These are phyloP conservation scores for Tanacetum coccineum DNA, from an alignment of 129 eudicot species.

Conservation along the genomic window DNA sequence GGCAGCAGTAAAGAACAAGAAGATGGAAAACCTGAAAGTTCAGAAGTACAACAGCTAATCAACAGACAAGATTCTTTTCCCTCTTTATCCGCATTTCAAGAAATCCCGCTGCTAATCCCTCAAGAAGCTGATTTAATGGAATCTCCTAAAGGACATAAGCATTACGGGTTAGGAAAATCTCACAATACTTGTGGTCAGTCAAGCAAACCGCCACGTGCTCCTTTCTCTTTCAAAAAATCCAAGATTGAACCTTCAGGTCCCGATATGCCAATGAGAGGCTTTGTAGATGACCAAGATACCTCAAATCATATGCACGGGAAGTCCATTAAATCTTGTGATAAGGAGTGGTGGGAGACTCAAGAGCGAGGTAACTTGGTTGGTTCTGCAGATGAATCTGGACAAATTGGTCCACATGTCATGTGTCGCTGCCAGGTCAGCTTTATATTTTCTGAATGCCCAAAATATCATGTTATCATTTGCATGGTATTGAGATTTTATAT, in stretches of 20 bases:
- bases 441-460: constrained; percentile 11
- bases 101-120: constrained; percentile 84
- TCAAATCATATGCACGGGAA: constrained; percentile 27
- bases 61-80: constrained; percentile 65
- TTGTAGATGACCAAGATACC: constrained; percentile 65
- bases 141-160: constrained; percentile 34
- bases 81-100: constrained; percentile 69
- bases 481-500: neutral
- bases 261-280: constrained; percentile 86
- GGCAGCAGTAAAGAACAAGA: constrained; percentile 46
- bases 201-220: constrained; percentile 45
- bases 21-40: constrained; percentile 28
- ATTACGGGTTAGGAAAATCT: constrained; percentile 31
- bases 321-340: constrained; percentile 42
- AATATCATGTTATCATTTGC: constrained; percentile 1
- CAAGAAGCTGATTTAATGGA: constrained; percentile 62
- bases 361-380: constrained; percentile 80
- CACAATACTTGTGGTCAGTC: constrained; percentile 49
- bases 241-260: constrained; percentile 46
- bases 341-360: constrained; percentile 93
- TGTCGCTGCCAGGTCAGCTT: constrained; percentile 86
- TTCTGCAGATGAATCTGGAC: constrained; percentile 81
- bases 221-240: constrained; percentile 63
- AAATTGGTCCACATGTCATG: constrained; percentile 89
- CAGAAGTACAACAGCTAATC: constrained; percentile 26